phyloP scores from a whole-genome alignment of 1,139 yeast species.

The Lodderomyces jiufengensis region DNA sequence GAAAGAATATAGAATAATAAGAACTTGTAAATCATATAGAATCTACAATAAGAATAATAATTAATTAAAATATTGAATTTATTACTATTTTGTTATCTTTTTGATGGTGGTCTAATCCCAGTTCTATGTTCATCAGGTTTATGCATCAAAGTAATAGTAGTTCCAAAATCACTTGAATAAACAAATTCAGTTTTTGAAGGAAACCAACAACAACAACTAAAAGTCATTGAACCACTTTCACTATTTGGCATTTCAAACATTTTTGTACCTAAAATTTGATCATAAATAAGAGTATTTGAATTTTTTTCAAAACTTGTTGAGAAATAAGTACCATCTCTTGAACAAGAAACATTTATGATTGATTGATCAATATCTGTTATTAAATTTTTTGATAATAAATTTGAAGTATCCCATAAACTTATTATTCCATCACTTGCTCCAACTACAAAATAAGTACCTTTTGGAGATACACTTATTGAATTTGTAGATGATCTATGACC shows the following conservation, averaged over 20 bases:
- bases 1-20: slow-evolving; percentile 55
- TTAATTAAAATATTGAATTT: too few relatives aligned
- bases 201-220: slow-evolving; percentile 38
- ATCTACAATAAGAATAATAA: too few relatives aligned
- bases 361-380: slow-evolving; percentile 50
- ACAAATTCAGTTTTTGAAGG: slow-evolving; percentile 37
- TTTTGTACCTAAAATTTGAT: slow-evolving; percentile 27
- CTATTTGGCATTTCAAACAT: slow-evolving; percentile 37
- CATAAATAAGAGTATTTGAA: slow-evolving; percentile 37
- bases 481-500: slow-evolving; percentile 56
- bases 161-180: slow-evolving; percentile 35
- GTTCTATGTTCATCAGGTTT: slow-evolving; percentile 11
- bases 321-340: slow-evolving; percentile 44
- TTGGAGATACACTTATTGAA: slow-evolving; percentile 52
- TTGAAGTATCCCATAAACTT: slow-evolving; percentile 53
- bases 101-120: not conserved
- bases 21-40: too few relatives aligned
- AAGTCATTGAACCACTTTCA: slow-evolving; percentile 30
- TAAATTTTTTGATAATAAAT: slow-evolving; percentile 43
- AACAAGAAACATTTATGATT: slow-evolving; percentile 39
- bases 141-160: slow-evolving; percentile 23
- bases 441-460: slow-evolving; percentile 51
- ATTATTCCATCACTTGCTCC: slow-evolving; percentile 74
- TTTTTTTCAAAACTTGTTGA: slow-evolving; percentile 45
- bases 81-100: too few relatives aligned